Evolutionary conservation across 306 rosid genomes (phyloP).

Genomic region (Castanea crenata): DNA sequence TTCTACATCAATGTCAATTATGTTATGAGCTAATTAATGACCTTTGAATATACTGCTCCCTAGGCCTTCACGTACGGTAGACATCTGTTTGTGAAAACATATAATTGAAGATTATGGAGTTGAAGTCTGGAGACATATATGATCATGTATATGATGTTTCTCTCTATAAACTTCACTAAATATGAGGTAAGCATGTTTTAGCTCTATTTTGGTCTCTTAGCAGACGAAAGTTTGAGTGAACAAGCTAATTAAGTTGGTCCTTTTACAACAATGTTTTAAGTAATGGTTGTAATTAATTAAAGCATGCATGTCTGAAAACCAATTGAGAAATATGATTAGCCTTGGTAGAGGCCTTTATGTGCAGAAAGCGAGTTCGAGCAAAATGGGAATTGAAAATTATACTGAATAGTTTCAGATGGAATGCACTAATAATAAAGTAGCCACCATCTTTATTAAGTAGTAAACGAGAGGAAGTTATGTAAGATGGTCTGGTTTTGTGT

Average conservation of each 20-base stretch:
- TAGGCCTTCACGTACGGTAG: too few relatives aligned
- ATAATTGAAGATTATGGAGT: too few relatives aligned
- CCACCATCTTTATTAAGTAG: neutral
- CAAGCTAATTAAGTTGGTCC: neutral
- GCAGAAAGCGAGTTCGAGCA: neutral
- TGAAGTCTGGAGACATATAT: too few relatives aligned
- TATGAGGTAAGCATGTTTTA: neutral
- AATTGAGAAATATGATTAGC: neutral
- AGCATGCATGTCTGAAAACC: neutral
- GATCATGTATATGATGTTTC: too few relatives aligned
- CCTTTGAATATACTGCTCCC: too few relatives aligned
- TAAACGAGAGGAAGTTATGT: neutral
- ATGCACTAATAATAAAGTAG: neutral
- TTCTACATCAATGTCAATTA: neutral
- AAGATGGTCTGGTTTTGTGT: neutral
- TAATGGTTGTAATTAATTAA: neutral
- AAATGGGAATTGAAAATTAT: neutral
- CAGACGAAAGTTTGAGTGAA: neutral
- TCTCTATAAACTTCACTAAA: neutral
- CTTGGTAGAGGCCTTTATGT: neutral
- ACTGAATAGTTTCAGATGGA: neutral
- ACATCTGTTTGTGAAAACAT: too few relatives aligned
- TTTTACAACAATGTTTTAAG: neutral
- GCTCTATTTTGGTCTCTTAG: neutral
- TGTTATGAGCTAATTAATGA: neutral